Percentiles rank a stretch among this genome's conserved stretches.
phyloP scores from a whole-genome alignment of 192 early-diverging fungal species.

The Glomus cerebriforme region DNA sequence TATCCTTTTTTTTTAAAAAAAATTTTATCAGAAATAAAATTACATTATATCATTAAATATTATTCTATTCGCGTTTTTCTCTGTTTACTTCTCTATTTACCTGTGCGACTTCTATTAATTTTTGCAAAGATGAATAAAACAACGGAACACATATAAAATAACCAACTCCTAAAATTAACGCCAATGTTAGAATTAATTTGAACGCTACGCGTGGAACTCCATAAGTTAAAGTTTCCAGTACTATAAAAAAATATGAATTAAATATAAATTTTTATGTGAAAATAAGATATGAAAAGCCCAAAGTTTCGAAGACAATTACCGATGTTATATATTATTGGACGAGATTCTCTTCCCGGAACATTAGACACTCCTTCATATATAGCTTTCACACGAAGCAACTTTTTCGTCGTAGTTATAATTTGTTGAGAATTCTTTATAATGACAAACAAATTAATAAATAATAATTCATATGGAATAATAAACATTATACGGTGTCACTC shows the following conservation, averaged over 20 bases:
- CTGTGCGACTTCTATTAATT: neutral
- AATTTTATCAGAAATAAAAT: no score
- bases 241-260: neutral
- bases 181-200: constrained; percentile 17
- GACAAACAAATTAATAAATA: neutral
- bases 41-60: no score
- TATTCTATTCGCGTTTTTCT: neutral
- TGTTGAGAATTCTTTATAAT: neutral
- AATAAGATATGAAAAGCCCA: neutral
- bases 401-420: constrained; percentile 10
- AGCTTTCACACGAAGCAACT: constrained; percentile 23
- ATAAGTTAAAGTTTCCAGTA: constrained; percentile 19
- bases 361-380: constrained; percentile 23
- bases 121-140: constrained; percentile 6
- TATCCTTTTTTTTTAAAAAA: no score
- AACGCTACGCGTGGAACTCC: constrained; percentile 21
- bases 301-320: constrained; percentile 5
- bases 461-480: neutral
- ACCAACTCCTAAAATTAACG: neutral
- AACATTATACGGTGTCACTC: neutral
- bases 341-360: constrained; percentile 10
- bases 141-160: constrained; percentile 19
- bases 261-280: neutral
- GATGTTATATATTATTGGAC: constrained; percentile 27
- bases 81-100: neutral